These are phyloP conservation scores for Pseudopyrenochaeta lycopersici DNA, from an alignment of 2,329 filamentous ascomycete species.

Conservation along the genomic window DNA sequence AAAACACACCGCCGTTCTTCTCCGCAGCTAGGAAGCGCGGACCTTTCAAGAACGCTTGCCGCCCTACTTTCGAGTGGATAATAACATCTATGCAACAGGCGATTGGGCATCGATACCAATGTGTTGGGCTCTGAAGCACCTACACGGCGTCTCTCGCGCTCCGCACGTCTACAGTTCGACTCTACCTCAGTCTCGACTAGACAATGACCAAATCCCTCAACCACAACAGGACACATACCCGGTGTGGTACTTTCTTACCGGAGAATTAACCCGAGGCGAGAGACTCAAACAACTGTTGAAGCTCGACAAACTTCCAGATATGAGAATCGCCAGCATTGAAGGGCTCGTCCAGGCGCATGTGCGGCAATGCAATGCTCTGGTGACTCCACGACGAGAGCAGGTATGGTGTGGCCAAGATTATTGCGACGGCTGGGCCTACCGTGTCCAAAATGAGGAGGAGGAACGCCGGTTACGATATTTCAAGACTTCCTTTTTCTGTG, in stretches of 20 bases:
- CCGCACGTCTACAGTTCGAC: conserved; percentile 5
- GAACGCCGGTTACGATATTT: conserved; percentile 6
- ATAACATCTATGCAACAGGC: neutral
- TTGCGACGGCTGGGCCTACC: conserved; percentile 5
- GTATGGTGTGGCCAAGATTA: neutral
- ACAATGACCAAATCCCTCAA: neutral
- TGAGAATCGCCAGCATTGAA: neutral
- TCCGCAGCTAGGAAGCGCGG: conserved; percentile 6
- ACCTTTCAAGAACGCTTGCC: neutral
- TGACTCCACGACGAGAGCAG: neutral
- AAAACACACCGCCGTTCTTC: neutral
- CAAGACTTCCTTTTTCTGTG: conserved; percentile 3
- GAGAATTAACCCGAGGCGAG: neutral
- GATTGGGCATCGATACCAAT: conserved; percentile 2
- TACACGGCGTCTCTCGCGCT: neutral
- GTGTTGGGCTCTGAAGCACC: conserved; percentile 1
- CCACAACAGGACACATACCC: conserved; percentile 9
- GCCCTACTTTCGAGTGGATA: neutral
- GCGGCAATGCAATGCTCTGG: neutral
- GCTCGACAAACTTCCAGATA: neutral
- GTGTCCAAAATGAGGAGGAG: neutral
- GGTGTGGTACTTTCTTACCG: conserved; percentile 15
- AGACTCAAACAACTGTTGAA: conserved; percentile 5
- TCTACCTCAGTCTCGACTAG: conserved; percentile 6
- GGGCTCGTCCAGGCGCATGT: neutral